Percentiles rank a stretch among this genome's conserved stretches.
Evolutionary conservation across 2,329 filamentous ascomycete genomes (phyloP).

Genomic region (Cladophialophora bantiana): DNA sequence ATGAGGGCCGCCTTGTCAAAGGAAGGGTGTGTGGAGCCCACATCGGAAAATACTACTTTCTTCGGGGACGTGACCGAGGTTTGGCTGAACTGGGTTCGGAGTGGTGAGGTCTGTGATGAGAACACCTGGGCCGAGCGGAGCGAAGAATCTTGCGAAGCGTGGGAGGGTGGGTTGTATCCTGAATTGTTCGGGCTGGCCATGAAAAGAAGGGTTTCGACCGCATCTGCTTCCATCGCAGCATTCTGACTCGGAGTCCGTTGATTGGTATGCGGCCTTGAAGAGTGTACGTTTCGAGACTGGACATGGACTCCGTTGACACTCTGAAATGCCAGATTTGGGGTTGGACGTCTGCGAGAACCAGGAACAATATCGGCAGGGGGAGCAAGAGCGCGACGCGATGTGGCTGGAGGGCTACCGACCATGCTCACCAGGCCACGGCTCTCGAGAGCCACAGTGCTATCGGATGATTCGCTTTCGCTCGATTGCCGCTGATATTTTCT

Average conservation of each 20-base stretch:
- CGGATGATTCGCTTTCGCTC: slow-evolving; percentile 41
- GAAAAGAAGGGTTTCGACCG: slow-evolving; percentile 58
- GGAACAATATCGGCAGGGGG: slow-evolving; percentile 54
- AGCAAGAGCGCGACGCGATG: slow-evolving; percentile 44
- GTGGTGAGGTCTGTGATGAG: slow-evolving; percentile 37
- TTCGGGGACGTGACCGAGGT: slow-evolving; percentile 36
- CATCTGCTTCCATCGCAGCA: slow-evolving; percentile 58
- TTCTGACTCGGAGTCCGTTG: slow-evolving; percentile 51
- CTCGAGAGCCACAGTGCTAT: slow-evolving; percentile 34
- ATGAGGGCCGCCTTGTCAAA: slow-evolving; percentile 41
- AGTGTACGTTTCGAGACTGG: slow-evolving; percentile 23
- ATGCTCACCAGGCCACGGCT: slow-evolving; percentile 23
- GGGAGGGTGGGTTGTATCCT: slow-evolving; percentile 50
- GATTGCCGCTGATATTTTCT: slow-evolving; percentile 35
- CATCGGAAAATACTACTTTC: slow-evolving; percentile 39
- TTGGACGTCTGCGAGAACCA: slow-evolving; percentile 48
- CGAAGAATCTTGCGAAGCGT: slow-evolving; percentile 40
- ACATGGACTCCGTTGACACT: slow-evolving; percentile 25
- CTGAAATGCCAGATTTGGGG: slow-evolving; percentile 45
- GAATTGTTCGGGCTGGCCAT: slow-evolving; percentile 60
- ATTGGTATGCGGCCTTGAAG: slow-evolving; percentile 36
- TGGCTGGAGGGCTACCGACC: slow-evolving; percentile 22
- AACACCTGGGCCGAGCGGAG: slow-evolving; percentile 31
- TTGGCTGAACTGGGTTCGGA: slow-evolving; percentile 37
- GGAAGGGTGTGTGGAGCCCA: slow-evolving; percentile 19